A percentile compares a stretch with the other conserved stretches of the same genome.
Evolutionary conservation across 2,329 filamentous ascomycete genomes (phyloP).

Genomic region (Fusarium gaditjirri): DNA sequence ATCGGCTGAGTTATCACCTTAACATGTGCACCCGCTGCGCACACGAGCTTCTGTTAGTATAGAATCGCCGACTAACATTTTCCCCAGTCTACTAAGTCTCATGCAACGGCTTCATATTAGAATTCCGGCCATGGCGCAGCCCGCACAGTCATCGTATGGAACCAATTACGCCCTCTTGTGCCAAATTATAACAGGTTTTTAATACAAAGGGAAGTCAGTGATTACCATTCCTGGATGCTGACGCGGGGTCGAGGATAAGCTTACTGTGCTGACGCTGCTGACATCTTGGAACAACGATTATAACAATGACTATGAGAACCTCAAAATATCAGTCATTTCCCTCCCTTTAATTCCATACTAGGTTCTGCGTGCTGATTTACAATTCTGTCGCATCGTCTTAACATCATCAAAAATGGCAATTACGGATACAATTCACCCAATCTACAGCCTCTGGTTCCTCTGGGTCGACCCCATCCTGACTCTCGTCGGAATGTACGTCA

Average conservation of each 20-base stretch:
- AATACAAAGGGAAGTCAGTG: neutral
- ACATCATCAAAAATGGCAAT: conserved; percentile 7
- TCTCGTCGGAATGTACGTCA: conserved; percentile 28
- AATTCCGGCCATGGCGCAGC: neutral
- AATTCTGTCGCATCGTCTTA: no score
- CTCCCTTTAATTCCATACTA: fast-evolving
- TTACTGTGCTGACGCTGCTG: conserved; percentile 4
- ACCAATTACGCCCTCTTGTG: no score
- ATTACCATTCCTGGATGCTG: neutral
- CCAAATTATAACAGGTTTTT: no score
- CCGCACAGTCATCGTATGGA: neutral
- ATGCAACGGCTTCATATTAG: fast-evolving
- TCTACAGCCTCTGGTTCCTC: conserved; percentile 36
- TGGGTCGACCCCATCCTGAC: conserved; percentile 41
- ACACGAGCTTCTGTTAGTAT: neutral
- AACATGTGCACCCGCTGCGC: no score
- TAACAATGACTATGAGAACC: neutral
- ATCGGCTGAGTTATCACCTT: no score
- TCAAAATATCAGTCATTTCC: fast-evolving
- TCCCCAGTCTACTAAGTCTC: no score
- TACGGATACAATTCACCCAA: conserved; percentile 19
- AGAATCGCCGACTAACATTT: fast-evolving
- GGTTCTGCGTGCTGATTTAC: no score
- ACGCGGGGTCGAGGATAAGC: neutral
- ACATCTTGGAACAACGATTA: neutral